Conservation (phyloP, 2,329 filamentous ascomycete genomes). For the Neofusicoccum laricinum region DNA sequence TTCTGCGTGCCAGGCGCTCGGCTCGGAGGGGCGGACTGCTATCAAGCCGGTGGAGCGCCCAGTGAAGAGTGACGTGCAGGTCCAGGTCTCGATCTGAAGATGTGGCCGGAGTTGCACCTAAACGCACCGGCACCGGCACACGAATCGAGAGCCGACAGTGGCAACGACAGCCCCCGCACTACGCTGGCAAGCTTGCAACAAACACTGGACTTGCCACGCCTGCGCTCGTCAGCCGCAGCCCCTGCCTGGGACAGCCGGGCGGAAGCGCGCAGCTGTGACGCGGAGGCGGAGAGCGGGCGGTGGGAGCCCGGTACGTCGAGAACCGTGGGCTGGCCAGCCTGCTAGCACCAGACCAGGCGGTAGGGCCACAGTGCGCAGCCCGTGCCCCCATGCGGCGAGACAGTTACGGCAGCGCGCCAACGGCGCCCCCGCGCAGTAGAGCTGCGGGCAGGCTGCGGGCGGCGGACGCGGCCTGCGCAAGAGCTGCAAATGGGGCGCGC, state of each 20-base stretch:
- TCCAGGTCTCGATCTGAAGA: background rate
- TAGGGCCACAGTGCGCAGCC: too few species aligned
- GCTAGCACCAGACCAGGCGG: too few species aligned
- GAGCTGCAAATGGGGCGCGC: too few species aligned
- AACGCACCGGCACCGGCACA: too few species aligned
- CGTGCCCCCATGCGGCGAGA: slow-evolving; percentile 5
- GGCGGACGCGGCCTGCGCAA: background rate
- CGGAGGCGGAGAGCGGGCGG: too few species aligned
- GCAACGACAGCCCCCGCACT: background rate
- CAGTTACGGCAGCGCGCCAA: background rate
- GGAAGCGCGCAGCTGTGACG: too few species aligned
- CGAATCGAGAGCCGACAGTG: background rate
- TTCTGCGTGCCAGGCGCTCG: background rate
- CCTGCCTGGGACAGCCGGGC: background rate
- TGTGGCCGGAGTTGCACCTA: background rate
- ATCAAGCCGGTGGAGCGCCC: background rate
- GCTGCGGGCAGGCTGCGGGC: background rate
- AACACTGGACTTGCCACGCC: background rate
- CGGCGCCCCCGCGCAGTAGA: background rate
- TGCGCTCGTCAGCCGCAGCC: background rate
- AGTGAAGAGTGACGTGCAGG: background rate
- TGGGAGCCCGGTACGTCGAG: too few species aligned
- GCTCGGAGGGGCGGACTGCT: background rate
- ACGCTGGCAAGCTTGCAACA: background rate
- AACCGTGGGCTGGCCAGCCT: too few species aligned